Conservation (phyloP, 768 basidiomycete species). For the Boletus insuetus region DNA sequence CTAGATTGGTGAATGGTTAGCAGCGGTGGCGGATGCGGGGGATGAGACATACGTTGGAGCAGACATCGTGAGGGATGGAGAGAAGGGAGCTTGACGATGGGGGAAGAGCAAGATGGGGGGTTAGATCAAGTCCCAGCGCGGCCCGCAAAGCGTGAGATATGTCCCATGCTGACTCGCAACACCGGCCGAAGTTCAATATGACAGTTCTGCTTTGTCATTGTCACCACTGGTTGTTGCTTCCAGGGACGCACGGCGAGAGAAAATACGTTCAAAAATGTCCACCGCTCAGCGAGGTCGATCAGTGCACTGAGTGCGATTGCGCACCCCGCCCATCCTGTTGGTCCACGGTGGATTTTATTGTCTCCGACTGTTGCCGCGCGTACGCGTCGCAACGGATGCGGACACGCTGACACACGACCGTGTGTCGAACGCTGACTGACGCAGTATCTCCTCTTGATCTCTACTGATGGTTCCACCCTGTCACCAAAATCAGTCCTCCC, state of each 20-base stretch:
- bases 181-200: too few species aligned
- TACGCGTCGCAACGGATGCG: background rate
- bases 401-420: background rate
- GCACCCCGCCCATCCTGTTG: background rate
- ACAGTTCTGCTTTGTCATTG: conserved; percentile 1
- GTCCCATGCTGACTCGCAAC: background rate
- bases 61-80: conserved; percentile 38
- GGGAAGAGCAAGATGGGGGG: conserved; percentile 28
- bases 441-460: too few species aligned
- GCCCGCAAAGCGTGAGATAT: conserved; percentile 16
- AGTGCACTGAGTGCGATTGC: background rate
- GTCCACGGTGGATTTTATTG: background rate
- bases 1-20: conserved; percentile 40
- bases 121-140: conserved; percentile 20
- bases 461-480: conserved; percentile 8
- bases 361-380: conserved; percentile 10
- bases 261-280: conserved; percentile 6
- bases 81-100: conserved; percentile 28
- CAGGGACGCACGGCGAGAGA: conserved; percentile 3
- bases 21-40: background rate
- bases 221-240: background rate
- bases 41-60: conserved; percentile 47
- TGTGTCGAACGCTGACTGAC: background rate
- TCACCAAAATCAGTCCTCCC: background rate
- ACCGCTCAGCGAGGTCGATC: background rate